phyloP scores from a whole-genome alignment of 352 stramenopile genomes.

The Plasmopara viticola region DNA sequence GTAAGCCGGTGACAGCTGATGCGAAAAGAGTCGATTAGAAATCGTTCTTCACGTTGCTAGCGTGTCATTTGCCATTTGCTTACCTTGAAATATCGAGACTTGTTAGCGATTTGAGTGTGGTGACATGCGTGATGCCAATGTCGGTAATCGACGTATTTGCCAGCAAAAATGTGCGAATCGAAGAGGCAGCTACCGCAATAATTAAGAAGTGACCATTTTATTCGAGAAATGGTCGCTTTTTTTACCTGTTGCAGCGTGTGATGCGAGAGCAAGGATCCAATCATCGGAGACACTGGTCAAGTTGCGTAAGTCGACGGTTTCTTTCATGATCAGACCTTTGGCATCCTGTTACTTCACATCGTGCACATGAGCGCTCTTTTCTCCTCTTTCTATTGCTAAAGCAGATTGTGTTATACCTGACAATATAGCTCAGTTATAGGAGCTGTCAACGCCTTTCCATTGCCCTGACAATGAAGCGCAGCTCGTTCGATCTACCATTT shows the following conservation, averaged over 20 bases:
- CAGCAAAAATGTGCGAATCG: constrained; percentile 18
- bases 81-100: constrained; percentile 29
- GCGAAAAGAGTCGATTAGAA: constrained; percentile 1
- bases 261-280: constrained; percentile 26
- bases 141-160: constrained; percentile 30
- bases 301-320: constrained; percentile 23
- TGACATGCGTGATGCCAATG: constrained; percentile 12
- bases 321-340: constrained; percentile 16
- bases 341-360: constrained; percentile 15
- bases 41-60: neutral
- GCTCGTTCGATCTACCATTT: constrained; percentile 22
- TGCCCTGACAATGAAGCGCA: constrained; percentile 16
- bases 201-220: neutral
- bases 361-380: neutral
- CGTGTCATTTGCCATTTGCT: neutral
- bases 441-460: constrained; percentile 14
- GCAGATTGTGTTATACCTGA: constrained; percentile 19
- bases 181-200: constrained; percentile 1
- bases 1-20: constrained; percentile 41
- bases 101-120: constrained; percentile 26
- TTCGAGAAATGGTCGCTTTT: neutral
- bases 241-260: constrained; percentile 8
- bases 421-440: constrained; percentile 30
- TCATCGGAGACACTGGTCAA: constrained; percentile 25
- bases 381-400: neutral